A percentile compares a stretch with the other conserved stretches of the same genome.
phyloP scores from a whole-genome alignment of 495 filamentous ascomycete species.

The Tuber umbilicatum region DNA sequence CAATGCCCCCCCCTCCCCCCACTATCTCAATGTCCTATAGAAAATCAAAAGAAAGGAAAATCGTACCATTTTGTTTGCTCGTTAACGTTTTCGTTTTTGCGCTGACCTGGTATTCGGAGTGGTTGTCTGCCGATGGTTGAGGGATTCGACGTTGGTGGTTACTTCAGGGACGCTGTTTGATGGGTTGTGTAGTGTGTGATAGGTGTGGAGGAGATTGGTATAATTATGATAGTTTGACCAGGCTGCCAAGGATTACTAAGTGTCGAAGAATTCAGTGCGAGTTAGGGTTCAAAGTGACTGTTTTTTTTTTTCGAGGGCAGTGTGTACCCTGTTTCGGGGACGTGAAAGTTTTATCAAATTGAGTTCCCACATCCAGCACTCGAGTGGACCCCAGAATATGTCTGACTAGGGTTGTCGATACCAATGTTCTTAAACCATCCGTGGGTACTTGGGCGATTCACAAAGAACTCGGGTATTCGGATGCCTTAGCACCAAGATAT shows the following conservation, averaged over 20 bases:
- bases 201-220: constrained; percentile 14
- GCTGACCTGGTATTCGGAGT: constrained; percentile 5
- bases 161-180: constrained; percentile 14
- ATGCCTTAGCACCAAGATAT: too few relatives aligned
- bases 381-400: too few relatives aligned
- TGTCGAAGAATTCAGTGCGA: constrained; percentile 15
- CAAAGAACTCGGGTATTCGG: too few relatives aligned
- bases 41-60: constrained; percentile 3
- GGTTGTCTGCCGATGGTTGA: constrained; percentile 20
- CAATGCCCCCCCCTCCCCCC: not conserved
- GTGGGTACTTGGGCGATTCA: too few relatives aligned
- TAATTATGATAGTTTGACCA: not conserved
- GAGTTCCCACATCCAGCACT: too few relatives aligned
- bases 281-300: constrained; percentile 33
- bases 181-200: constrained; percentile 14
- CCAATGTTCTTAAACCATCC: not conserved
- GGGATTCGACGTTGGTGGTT: constrained; percentile 26
- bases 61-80: constrained; percentile 32
- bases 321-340: not conserved
- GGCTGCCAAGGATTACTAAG: constrained; percentile 16
- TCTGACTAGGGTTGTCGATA: not conserved
- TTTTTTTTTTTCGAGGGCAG: not conserved
- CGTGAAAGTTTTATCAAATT: not conserved
- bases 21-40: not conserved
- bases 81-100: constrained; percentile 17